Evolutionary conservation across 805 yeast genomes (phyloP).

Genomic region (Suhomyces xylopsoci): DNA sequence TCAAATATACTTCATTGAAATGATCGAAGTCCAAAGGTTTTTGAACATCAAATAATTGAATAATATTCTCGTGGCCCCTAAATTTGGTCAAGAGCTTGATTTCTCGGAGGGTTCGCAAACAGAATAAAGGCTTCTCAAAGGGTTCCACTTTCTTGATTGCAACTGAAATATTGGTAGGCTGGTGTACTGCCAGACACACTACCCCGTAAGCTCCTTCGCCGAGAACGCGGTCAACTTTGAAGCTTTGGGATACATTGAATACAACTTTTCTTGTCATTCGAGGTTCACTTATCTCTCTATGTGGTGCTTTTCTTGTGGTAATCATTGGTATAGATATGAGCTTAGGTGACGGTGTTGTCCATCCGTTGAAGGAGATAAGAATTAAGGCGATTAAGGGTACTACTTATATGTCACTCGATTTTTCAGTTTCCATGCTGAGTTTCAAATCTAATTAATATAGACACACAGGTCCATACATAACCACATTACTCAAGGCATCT

Average conservation of each 20-base stretch:
- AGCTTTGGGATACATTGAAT: constrained; percentile 63
- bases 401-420: not conserved
- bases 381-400: not conserved
- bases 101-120: constrained; percentile 70
- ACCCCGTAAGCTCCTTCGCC: constrained; percentile 86
- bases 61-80: constrained; percentile 68
- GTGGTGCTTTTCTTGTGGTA: constrained; percentile 1
- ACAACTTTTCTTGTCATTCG: constrained; percentile 19
- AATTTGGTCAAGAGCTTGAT: constrained; percentile 63
- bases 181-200: constrained; percentile 67
- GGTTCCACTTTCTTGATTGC: constrained; percentile 80
- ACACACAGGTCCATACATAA: not conserved
- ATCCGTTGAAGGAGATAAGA: not conserved
- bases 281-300: not conserved
- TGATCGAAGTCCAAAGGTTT: constrained; percentile 56
- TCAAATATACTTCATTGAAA: constrained; percentile 69
- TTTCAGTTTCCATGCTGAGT: not conserved
- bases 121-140: constrained; percentile 60
- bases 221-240: constrained; percentile 54
- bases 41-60: constrained; percentile 63
- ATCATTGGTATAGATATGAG: not conserved
- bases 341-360: not conserved
- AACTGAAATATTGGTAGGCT: constrained; percentile 57
- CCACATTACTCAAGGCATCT: not conserved
- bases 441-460: not conserved